Base-by-base conservation (phyloP, 2,329 filamentous ascomycete genomes). In the Aspergillus tubingensis region DNA sequence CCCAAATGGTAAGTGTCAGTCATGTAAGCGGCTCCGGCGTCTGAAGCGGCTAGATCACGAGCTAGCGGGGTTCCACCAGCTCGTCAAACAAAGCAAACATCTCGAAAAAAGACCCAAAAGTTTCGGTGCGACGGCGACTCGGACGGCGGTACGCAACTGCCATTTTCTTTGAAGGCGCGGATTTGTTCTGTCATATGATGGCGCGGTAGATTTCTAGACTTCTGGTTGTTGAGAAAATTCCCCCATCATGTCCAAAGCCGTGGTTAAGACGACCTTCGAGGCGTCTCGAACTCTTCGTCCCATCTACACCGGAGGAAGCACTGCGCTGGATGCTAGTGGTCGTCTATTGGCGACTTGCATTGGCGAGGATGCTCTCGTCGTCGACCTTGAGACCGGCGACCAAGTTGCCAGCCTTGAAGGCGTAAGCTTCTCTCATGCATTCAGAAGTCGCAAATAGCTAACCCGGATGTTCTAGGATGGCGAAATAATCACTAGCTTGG, bases 321-420 rank as follows among this genome's bases (percentile, higher is more conserved):
- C 96, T 61, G 88, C 91, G 30, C 85, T 98, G 62, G 92, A 94
- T 81, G 86, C 88, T 75, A 86, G 87, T 78, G 92, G 92, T 54
- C 86, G 86, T 69, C 86, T 98, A 64, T 83, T 99, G 57, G 94
- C 92, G 47, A 92, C 92, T 23, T 92, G 91, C 38, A 80, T 98
- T n/a, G 92, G 91, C 38, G 95, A 99, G 75, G 92, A 97, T 85
- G 93, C 88, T 17, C 80, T 98, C 57, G 81, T 99, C 68, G 95
- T 94, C 23, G 88, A 97, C 77, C 83, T 96, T 65, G 85, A 88
- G 68, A 95, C 89, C 38, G 93, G 94, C 41, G 87, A 86, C 69
- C 90, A 95, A 74, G 82, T 98, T 61, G 91, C 89, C 32, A 88
- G 89, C 68, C 88, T 98, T 69, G 94, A 98, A 81, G 94, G 94